Base-by-base conservation (phyloP, 2,329 filamentous ascomycete genomes). In the Colletotrichum sp. region DNA sequence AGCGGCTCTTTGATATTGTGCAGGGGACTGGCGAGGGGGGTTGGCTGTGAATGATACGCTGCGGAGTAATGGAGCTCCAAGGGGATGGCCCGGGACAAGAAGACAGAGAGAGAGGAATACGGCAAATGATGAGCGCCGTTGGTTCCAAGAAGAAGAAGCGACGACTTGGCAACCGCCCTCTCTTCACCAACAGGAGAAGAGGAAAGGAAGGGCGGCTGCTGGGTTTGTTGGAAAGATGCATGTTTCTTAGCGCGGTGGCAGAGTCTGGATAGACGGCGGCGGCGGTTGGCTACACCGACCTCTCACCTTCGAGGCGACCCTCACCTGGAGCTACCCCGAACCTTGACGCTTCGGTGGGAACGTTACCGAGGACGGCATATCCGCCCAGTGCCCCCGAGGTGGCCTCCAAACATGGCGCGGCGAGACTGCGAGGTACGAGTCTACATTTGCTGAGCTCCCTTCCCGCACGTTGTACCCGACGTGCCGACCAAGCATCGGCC, bases 261-360 rank as follows among this genome's bases (percentile, higher is more conserved):
- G 43, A 48, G 43, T 48, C 43, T 48, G 43, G 43, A 48, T 48
- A 48, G 43, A 7, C 18, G 43, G 43, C 43, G 43, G 43, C 43
- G 43, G n/a, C 43, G 43, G 43, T 48, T 48, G 43, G 43, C 43
- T 13, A 48, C 43, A 48, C 43, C 43, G 43, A 21, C 43, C 43
- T 48, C 43, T 48, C 43, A 48, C 43, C 43, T 21, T 48, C 7
- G 61, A 66, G 62, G 62, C 72, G 72, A 72, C 68, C 68, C 66
- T 73, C 66, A 65, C 71, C 58, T 73, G 10, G 21, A 38, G n/a
- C 38, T 66, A 43, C 38, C 61, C 61, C 69, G 61, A 75, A 62
- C 61, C 52, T 28, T 28, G 38, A 30, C 36, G 21, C 43, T 48
- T 71, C 61, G 61, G 61, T 55, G 68, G 61, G 38, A 61, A 61